Evolutionary conservation across 805 yeast species (phyloP), one percentile per base, ranked within the genome.

Genomic region (Saccharomycopsis babjevae): DNA sequence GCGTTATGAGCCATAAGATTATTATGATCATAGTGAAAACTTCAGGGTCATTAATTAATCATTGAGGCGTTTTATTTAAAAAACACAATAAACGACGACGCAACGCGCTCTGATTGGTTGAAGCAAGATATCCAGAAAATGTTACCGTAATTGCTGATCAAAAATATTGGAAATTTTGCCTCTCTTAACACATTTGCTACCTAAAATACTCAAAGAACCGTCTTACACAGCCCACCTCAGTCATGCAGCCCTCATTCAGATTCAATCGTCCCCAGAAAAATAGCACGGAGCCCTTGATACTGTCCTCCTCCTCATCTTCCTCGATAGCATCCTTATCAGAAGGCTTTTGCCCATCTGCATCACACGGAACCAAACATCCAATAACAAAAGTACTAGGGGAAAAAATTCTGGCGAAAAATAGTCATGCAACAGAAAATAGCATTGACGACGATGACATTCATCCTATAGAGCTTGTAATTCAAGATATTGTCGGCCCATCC

Each of bases 391-490:
- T 13, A 34, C 38, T 7, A 13, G 38, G 38, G 38, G 10, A 34
- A 34, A 34, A 8, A 8, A 8, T 13, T 2, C 2, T 10, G 38
- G 11, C 10, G 15, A 34, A 34, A 13, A 34, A 13, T 13, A 34
- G 10, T 34, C 2, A 34, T 34, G 38, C 15, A 3, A 2, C 38
- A 34, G 15, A 4, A 22, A 16, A 3, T 22, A 22, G 32, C 46
- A 34, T 7, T 46, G 50, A 32, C 22, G 56, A 55, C 28, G 52
- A 43, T 8, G 62, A 61, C n/a, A 57, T 63, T 7, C 65, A 63
- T 36, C 65, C 65, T 2, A 28, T 63, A n/a, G 65, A 63, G 40
- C 52, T 60, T 13, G 63, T 63, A 2, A 60, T 63, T 16, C 65
- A 63, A n/a, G 36, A 57, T 18, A 57, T 63, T 16, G 55, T 63